Base-by-base conservation (phyloP, 768 basidiomycete genomes). In the Amanita muscaria region DNA sequence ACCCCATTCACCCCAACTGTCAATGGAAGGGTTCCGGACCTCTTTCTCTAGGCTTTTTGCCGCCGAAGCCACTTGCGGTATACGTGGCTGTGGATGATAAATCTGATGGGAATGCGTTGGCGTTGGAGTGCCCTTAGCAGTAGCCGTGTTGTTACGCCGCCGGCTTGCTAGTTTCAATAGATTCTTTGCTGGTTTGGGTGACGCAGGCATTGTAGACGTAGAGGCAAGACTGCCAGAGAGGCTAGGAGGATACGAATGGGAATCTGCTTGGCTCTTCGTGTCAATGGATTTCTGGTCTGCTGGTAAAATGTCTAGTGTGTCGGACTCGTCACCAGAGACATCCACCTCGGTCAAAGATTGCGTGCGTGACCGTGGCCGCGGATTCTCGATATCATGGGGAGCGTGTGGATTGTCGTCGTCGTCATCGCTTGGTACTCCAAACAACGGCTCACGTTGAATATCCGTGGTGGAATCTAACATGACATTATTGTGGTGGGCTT, bases 191-290 rank as follows among this genome's bases (percentile, higher is more conserved):
- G 59, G 54, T 40, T 59, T 54, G 41, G 30, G 49, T 50, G 54
- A 47, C 23, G 62, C 53, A 12, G 64, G 57, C 24, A 16, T 42
- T 14, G 59, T 51, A 14, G 66, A 55, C 32, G 62, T 59, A 4
- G 66, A 67, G 2, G 71, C 59, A 31, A 68, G 53, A 51, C 72
- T 69, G 48, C 62, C 67, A 14, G 66, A 59, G 18, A 69, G 62
- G 51, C 70, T 74, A 11, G 83, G 83, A 23, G 83, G 83, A 56
- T 85, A 84, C 19, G 76, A 69, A 51, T 82, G 77, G 25, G 60
- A 45, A 1, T 67, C 66, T 10, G 59, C 53, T n/a, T 56, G 50
- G 38, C 59, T 59, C n/a, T 60, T 63, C 8, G 66, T 61, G 8
- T 60, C 59, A 16, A 62, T 53, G 4, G 67, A 66, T 57, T 75